Percentiles rank a stretch among this genome's conserved stretches.
Evolutionary conservation across 2,329 filamentous ascomycete species (phyloP).

Genomic region (Calonectria hongkongensis): DNA sequence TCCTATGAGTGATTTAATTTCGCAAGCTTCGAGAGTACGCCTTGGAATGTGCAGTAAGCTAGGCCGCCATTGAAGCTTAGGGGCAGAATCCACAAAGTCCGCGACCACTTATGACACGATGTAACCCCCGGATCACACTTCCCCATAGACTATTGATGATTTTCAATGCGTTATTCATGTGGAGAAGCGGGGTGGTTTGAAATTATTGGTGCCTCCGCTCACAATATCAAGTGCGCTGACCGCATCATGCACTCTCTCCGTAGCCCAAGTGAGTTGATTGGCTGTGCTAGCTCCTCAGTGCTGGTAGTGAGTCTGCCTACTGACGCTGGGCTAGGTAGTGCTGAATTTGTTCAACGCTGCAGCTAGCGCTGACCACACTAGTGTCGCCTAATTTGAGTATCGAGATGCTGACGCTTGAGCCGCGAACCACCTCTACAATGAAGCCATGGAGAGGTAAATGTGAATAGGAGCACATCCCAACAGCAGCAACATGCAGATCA

Average conservation of each 20-base stretch:
- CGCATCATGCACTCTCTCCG: not conserved
- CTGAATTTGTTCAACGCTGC: not conserved
- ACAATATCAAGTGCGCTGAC: not conserved
- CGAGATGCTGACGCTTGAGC: not conserved
- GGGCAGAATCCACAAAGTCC: not conserved
- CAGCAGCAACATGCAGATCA: not conserved
- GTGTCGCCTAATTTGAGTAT: slow-evolving; percentile 35
- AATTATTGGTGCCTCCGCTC: not conserved
- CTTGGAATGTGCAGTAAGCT: not conserved
- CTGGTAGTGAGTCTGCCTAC: not conserved
- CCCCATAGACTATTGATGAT: not conserved
- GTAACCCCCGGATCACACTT: not conserved
- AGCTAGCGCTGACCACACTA: not conserved
- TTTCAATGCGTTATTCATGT: not conserved
- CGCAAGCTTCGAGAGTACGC: not conserved
- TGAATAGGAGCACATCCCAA: not conserved
- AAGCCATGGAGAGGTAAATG: not conserved
- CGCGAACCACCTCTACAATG: not conserved
- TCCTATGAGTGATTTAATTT: not conserved
- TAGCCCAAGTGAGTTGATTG: not conserved
- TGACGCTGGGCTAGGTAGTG: not conserved
- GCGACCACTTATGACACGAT: not conserved
- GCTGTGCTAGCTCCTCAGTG: not conserved
- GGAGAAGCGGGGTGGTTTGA: not conserved
- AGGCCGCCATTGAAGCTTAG: not conserved